Conservation (phyloP, 768 basidiomycete species). For the Psilocybe azurescens region DNA sequence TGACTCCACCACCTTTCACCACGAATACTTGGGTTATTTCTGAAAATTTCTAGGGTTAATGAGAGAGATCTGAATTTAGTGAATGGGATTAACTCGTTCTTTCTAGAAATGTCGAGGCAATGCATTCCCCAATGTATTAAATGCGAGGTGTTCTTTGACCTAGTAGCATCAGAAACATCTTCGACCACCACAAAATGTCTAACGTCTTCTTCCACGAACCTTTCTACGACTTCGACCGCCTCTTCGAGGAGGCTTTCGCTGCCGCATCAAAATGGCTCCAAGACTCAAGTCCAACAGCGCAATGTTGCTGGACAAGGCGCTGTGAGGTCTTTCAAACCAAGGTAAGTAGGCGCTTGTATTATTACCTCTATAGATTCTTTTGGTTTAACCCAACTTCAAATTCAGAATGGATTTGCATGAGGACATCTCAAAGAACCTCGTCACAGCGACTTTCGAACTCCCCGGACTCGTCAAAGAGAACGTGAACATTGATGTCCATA, state of each 20-base stretch:
- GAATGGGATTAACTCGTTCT: too few relatives aligned
- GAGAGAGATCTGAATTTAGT: too few relatives aligned
- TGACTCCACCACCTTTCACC: too few relatives aligned
- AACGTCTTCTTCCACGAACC: constrained; percentile 13
- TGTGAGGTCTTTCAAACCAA: constrained; percentile 34
- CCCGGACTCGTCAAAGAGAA: constrained; percentile 59
- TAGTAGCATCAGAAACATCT: neutral
- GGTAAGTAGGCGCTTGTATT: constrained; percentile 23
- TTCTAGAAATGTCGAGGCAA: too few relatives aligned
- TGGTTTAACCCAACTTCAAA: too few relatives aligned
- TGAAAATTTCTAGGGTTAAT: too few relatives aligned
- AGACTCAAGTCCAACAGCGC: constrained; percentile 14
- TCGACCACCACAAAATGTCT: neutral
- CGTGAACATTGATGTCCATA: constrained; percentile 55
- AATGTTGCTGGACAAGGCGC: constrained; percentile 16
- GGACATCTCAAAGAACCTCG: constrained; percentile 46
- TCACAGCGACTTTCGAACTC: constrained; percentile 63
- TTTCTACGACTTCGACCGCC: constrained; percentile 12
- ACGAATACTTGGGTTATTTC: too few relatives aligned
- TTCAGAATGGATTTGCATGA: constrained; percentile 62
- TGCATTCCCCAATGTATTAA: too few relatives aligned
- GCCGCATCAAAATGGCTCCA: neutral
- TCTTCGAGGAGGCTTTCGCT: constrained; percentile 6
- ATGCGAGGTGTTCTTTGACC: too few relatives aligned
- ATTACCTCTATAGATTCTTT: too few relatives aligned